A percentile compares a stretch with the other conserved stretches of the same genome.
Evolutionary conservation across 805 yeast genomes (phyloP).

Genomic region (Kodamaea hsintzibuensis): DNA sequence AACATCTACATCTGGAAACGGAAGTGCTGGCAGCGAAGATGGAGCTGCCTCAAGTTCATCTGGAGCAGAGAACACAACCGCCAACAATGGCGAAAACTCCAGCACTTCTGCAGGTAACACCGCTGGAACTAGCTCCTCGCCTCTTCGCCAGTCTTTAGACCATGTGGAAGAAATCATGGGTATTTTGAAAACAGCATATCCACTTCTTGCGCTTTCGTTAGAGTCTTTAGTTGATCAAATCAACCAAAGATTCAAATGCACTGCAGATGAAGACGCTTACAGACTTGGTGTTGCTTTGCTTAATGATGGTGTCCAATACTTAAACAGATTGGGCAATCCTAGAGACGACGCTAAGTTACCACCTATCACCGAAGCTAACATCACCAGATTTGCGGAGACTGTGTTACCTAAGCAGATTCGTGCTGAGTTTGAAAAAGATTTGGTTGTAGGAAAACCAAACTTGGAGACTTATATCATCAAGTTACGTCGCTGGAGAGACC

Average conservation of each 20-base stretch:
- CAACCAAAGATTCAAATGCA: slow-evolving; percentile 87
- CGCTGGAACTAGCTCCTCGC: neutral
- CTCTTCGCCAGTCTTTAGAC: slow-evolving; percentile 3
- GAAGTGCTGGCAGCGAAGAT: slow-evolving; percentile 5
- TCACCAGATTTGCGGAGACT: slow-evolving; percentile 87
- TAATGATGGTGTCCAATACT: slow-evolving; percentile 90
- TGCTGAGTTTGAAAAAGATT: slow-evolving; percentile 88
- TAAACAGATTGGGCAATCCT: slow-evolving; percentile 83
- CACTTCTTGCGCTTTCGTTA: slow-evolving; percentile 84
- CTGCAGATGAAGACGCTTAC: slow-evolving; percentile 95
- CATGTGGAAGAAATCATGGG: slow-evolving; percentile 89
- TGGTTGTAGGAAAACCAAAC: slow-evolving; percentile 83
- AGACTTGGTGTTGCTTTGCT: slow-evolving; percentile 87
- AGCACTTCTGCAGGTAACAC: neutral
- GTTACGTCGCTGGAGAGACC: slow-evolving; percentile 87
- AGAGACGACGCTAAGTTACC: slow-evolving; percentile 87
- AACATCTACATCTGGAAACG: neutral
- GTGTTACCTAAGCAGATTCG: slow-evolving; percentile 86
- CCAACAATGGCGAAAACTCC: neutral
- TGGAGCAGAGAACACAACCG: neutral
- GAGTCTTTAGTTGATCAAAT: slow-evolving; percentile 97
- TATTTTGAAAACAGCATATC: slow-evolving; percentile 94
- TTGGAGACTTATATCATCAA: slow-evolving; percentile 83
- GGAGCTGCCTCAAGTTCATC: slow-evolving; percentile 5
- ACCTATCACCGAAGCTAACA: slow-evolving; percentile 85